Percentiles rank a stretch among this genome's conserved stretches.
These are phyloP conservation scores for Pythium rishiriense DNA, from an alignment of 352 stramenopile species.

Conservation along the genomic window DNA sequence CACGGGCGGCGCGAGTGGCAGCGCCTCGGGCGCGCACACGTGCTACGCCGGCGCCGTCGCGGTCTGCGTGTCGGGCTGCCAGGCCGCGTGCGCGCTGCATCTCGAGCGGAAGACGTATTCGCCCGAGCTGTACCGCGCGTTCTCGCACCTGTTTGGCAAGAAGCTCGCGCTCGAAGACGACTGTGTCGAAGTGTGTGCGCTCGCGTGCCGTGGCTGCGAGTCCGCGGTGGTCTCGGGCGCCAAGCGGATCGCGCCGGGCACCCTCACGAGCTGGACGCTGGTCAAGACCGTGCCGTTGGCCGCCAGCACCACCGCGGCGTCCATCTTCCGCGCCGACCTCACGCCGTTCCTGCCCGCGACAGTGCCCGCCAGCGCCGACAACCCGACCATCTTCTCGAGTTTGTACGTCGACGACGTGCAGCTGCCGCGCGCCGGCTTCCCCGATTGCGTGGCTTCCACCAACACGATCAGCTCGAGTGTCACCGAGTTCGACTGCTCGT, in stretches of 20 bases:
- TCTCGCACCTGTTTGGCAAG: constrained; percentile 72
- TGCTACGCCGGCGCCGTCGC: constrained; percentile 54
- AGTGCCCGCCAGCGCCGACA: constrained; percentile 17
- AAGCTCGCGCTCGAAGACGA: constrained; percentile 68
- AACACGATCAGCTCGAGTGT: background rate
- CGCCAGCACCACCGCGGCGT: constrained; percentile 11
- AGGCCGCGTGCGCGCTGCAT: constrained; percentile 46
- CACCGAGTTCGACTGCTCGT: constrained; percentile 43
- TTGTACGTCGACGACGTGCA: constrained; percentile 52
- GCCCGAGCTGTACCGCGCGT: constrained; percentile 42
- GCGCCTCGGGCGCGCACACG: constrained; percentile 41
- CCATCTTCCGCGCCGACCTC: constrained; percentile 54
- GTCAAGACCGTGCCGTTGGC: constrained; percentile 33
- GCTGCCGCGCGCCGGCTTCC: constrained; percentile 56
- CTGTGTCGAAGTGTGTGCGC: constrained; percentile 61
- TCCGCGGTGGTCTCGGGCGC: constrained; percentile 54
- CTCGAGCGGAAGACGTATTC: constrained; percentile 48
- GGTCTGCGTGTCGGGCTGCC: constrained; percentile 60
- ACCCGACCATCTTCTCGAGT: constrained; percentile 40
- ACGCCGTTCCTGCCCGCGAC: constrained; percentile 39
- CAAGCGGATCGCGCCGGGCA: constrained; percentile 30
- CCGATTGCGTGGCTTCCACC: constrained; percentile 47
- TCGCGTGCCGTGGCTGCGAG: constrained; percentile 69
- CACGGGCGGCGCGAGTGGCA: constrained; percentile 11
- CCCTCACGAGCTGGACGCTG: constrained; percentile 44